phyloP scores from a whole-genome alignment of 768 basidiomycete species.

The Hebeloma cylindrosporum region DNA sequence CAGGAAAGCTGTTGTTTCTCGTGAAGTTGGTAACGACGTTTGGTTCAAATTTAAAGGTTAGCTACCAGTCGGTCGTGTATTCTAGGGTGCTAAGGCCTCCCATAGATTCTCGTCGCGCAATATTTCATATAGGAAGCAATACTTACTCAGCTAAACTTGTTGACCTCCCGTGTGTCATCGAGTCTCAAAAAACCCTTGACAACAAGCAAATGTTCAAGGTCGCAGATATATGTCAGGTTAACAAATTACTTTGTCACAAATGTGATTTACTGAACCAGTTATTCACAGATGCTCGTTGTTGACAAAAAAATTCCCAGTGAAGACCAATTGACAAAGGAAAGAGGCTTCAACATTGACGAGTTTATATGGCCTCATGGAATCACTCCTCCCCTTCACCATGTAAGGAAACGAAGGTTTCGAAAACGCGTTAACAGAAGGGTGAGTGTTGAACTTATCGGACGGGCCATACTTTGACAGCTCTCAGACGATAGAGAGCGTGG shows the following conservation, averaged over 20 bases:
- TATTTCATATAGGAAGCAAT: conserved; percentile 82
- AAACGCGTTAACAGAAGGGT: conserved; percentile 85
- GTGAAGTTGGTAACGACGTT: conserved; percentile 79
- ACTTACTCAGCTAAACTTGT: conserved; percentile 91
- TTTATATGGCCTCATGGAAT: conserved; percentile 98
- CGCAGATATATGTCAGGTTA: conserved; percentile 95
- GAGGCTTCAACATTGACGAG: conserved; percentile 86
- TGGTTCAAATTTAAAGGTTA: conserved; percentile 99
- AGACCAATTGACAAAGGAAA: conserved; percentile 58
- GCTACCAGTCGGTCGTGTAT: conserved; percentile 2
- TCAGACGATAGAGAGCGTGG: conserved; percentile 92
- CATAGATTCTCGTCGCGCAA: conserved; percentile 85
- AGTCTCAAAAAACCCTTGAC: conserved; percentile 94
- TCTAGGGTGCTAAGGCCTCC: conserved; percentile 8
- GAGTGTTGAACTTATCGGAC: conserved; percentile 22
- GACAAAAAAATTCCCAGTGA: conserved; percentile 74
- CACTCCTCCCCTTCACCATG: conserved; percentile 89
- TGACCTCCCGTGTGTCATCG: conserved; percentile 91
- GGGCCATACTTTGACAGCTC: background rate
- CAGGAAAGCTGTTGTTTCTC: conserved; percentile 75
- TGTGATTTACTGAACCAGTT: conserved; percentile 15
- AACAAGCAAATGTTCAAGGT: conserved; percentile 98
- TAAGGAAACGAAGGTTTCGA: conserved; percentile 88
- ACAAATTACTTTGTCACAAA: conserved; percentile 13
- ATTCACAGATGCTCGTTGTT: conserved; percentile 84